These are phyloP conservation scores for Suillus brevipes DNA, from an alignment of 768 basidiomycete species.

Conservation along the genomic window DNA sequence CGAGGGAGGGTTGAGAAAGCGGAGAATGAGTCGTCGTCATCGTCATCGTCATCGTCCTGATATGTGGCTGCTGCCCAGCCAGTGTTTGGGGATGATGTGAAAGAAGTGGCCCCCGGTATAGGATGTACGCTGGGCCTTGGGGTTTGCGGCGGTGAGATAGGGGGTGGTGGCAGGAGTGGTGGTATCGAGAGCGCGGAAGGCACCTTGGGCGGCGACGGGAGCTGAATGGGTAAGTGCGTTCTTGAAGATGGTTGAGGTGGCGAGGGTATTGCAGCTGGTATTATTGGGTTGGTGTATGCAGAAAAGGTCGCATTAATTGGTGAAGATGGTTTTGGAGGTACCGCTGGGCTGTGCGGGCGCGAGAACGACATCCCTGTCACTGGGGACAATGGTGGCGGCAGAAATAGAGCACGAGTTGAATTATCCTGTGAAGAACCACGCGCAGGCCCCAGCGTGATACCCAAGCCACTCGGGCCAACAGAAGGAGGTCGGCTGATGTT, in stretches of 20 bases:
- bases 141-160: conserved; percentile 33
- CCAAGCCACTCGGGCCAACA: conserved; percentile 5
- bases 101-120: conserved; percentile 10
- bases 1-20: conserved; percentile 43
- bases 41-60: conserved; percentile 24
- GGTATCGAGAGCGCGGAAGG: conserved; percentile 26
- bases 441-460: conserved; percentile 1
- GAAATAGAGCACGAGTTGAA: conserved; percentile 14
- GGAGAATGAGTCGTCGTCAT: conserved; percentile 51
- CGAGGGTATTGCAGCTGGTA: conserved; percentile 16
- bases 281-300: conserved; percentile 11
- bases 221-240: conserved; percentile 19
- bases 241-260: conserved; percentile 21
- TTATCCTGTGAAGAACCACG: conserved; percentile 4
- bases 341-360: conserved; percentile 17
- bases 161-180: conserved; percentile 31
- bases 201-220: conserved; percentile 26
- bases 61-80: background rate
- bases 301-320: conserved; percentile 7
- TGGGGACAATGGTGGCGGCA: conserved; percentile 31
- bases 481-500: conserved; percentile 17
- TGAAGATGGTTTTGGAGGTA: conserved; percentile 7
- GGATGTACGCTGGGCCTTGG: conserved; percentile 24
- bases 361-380: conserved; percentile 26
- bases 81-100: conserved; percentile 11